A percentile compares a stretch with the other conserved stretches of the same genome.
Evolutionary conservation across 179 eudicot species (phyloP).

Genomic region (Spinacia oleracea): DNA sequence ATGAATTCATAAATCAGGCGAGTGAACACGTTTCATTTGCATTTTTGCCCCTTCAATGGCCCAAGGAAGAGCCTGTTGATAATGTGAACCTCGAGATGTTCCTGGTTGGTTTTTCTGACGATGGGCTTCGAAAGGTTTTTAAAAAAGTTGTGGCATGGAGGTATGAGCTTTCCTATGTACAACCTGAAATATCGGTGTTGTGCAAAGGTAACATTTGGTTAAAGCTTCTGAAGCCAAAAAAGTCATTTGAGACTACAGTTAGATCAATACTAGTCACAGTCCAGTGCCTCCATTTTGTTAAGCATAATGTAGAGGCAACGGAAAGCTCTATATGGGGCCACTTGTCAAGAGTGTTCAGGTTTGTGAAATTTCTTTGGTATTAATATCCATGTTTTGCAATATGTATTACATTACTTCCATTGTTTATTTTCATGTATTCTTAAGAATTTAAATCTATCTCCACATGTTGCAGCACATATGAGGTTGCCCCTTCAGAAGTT

Average conservation of each 20-base stretch:
- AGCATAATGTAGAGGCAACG: slow-evolving; percentile 46
- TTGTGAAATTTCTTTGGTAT: background rate
- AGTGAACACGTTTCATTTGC: slow-evolving; percentile 52
- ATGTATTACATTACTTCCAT: background rate
- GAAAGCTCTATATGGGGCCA: slow-evolving; percentile 46
- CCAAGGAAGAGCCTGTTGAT: slow-evolving; percentile 30
- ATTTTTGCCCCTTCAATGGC: slow-evolving; percentile 50
- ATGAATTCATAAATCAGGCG: slow-evolving; percentile 43
- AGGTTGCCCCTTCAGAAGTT: slow-evolving; percentile 51
- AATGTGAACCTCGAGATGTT: slow-evolving; percentile 28
- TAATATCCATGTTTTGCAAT: background rate
- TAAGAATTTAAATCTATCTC: background rate
- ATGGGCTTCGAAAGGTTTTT: slow-evolving; percentile 48
- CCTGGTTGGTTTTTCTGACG: slow-evolving; percentile 44
- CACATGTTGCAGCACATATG: slow-evolving; percentile 48
- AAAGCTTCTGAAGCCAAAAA: slow-evolving; percentile 58
- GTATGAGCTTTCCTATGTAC: slow-evolving; percentile 51
- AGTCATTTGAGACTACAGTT: slow-evolving; percentile 39
- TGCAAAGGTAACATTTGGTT: slow-evolving; percentile 57
- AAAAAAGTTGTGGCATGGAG: slow-evolving; percentile 69
- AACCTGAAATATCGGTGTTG: slow-evolving; percentile 60
- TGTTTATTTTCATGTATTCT: background rate
- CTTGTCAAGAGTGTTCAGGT: slow-evolving; percentile 58
- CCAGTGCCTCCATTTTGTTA: slow-evolving; percentile 62
- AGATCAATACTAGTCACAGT: slow-evolving; percentile 51